Conservation (phyloP, 768 basidiomycete species). For the Boletus sensibilis region DNA sequence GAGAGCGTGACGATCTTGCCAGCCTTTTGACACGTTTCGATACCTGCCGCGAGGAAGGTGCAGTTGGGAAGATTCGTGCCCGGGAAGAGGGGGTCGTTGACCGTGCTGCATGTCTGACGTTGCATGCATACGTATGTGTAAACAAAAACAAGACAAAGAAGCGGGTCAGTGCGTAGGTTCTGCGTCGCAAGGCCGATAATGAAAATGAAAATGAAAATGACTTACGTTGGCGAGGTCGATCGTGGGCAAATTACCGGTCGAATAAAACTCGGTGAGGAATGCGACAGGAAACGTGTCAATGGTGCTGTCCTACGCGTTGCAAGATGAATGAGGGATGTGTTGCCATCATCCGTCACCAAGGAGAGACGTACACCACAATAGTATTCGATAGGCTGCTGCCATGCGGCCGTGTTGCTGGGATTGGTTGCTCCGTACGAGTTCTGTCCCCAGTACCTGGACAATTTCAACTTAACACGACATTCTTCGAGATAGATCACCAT, state of each 20-base stretch:
- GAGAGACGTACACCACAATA: constrained; percentile 30
- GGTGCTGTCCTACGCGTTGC: constrained; percentile 43
- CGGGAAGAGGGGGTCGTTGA: constrained; percentile 54
- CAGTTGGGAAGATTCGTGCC: constrained; percentile 66
- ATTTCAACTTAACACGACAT: background rate
- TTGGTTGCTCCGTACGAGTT: constrained; percentile 35
- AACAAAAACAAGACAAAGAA: background rate
- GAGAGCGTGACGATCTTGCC: constrained; percentile 62
- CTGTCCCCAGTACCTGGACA: constrained; percentile 36
- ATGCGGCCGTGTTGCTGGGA: constrained; percentile 21
- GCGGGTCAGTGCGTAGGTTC: background rate
- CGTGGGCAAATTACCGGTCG: constrained; percentile 53
- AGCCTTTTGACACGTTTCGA: constrained; percentile 61
- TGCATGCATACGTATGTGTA: background rate
- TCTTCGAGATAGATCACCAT: background rate
- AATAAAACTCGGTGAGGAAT: constrained; percentile 61
- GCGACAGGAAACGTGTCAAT: constrained; percentile 62
- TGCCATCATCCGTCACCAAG: background rate
- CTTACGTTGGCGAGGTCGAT: constrained; percentile 61
- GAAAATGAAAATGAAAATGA: background rate
- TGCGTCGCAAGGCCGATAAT: background rate
- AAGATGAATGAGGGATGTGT: background rate
- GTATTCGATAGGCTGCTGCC: constrained; percentile 32
- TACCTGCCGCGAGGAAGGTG: constrained; percentile 55
- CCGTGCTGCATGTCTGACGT: constrained; percentile 59